Base-by-base conservation (phyloP, 345 rosid genomes). In the Tarenaya hassleriana region DNA sequence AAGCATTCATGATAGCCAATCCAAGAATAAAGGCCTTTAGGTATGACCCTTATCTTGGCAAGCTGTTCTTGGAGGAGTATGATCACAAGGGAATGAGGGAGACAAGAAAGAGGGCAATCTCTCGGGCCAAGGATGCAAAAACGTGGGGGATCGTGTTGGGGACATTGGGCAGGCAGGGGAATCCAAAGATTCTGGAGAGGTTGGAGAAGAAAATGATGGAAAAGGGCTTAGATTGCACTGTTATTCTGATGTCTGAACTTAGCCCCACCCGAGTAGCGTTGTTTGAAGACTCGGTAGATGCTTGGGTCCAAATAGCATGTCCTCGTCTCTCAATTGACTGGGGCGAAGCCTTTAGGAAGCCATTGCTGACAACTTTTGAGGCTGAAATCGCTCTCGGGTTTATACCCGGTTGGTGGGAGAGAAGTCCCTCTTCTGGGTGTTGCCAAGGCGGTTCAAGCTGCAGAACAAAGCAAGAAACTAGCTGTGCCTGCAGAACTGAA, bases 291-390 rank as follows among this genome's bases (percentile, higher is more conserved):
- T 71, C 80, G 1, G 71, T 88, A 11, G 95, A 92, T 76, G 91
- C 97, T 60, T 92, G 98, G 91, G 75, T 92, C 38, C 98, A 92
- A 60, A 83, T 85, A 34, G 98, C 96, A 0, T 92, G 98, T 40
- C 98, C 98, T 0, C 66, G 95, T 48, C 83, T 92, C 35, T 88
- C 96, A 0, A 92, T 92, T 53, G 98, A 92, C 58, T 85, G 98
- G 98, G 98, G 96, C 4, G 95, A 84, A 46, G 90, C 96, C 0
- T 91, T 91, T 76, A 58, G 34, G 39, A 92, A 76, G 64, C 96
- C 96, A 1, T 69, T 88, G 7, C 49, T 92, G 43, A 88, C 98
- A 0, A 75, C 96, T 4, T 92, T 81, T 35, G 98, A 92, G 67
- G 96, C 95, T 1, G 96, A 92, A 76, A 83, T 87, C 52, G 85